Base-by-base conservation (phyloP, 352 stramenopile genomes). In the Pythium insidiosum region DNA sequence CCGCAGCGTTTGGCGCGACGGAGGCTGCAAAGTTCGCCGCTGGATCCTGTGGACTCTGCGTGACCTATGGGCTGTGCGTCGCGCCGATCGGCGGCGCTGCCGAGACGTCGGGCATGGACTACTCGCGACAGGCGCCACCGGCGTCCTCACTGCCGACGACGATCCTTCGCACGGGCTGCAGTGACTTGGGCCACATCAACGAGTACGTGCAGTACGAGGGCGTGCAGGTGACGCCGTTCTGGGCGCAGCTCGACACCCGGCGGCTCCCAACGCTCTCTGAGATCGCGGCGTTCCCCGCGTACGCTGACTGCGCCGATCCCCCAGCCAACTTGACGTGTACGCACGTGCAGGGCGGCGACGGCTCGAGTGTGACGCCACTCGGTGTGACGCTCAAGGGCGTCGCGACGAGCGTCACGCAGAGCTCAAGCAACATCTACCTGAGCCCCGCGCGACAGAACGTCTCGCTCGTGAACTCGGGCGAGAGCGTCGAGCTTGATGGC, bases 151-250 rank as follows among this genome's bases (percentile, higher is more conserved):
- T 84, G 9, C 53, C 50, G 45, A 64, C 46, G 50, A 79, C 71
- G 56, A 68, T 56, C 9, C 43, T 63, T 29, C 54, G 50, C 21
- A 79, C 71, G 12, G 71, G 71, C 15, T 84, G 71, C 28, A 61
- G 81, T 22, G 68, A 84, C 42, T 58, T 66, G n/a, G 52, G 64
- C 43, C 46, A 52, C 21, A 78, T 81, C 40, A 65, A 63, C 35
- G 71, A 73, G 53, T 84, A 78, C 53, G 55, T 68, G 26, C 21
- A 66, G 43, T 84, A 73, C 53, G 64, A 81, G 28, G 66, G 68
- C 37, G 59, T 61, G 50, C 66, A 36, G 34, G 38, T 9, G 10
- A 64, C 56, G 15, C 58, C 71, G 5, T 38, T 79, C 33, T 84
- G 68, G 68, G 66, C 41, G 2, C 53, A 68, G 37, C 23, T 84